Evolutionary conservation across 2,329 filamentous ascomycete species (phyloP).

Genomic region (Sodiomyces alkalinus): DNA sequence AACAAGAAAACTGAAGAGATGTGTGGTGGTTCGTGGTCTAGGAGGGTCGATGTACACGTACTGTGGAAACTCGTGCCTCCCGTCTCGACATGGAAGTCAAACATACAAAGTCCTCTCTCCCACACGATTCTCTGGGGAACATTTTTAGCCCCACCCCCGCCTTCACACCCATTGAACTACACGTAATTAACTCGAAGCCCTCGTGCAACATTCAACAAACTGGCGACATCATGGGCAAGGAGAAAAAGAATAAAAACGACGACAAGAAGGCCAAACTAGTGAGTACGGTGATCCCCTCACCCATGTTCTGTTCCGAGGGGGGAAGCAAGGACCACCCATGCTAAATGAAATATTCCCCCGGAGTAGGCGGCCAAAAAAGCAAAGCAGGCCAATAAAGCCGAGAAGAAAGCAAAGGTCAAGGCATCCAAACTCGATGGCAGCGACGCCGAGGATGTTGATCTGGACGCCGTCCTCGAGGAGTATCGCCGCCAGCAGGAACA

Average conservation of each 20-base stretch:
- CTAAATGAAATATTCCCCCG: constrained; percentile 3
- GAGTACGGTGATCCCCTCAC: constrained; percentile 6
- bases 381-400: constrained; percentile 80
- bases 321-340: neutral
- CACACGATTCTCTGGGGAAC: too few relatives aligned
- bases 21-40: too few relatives aligned
- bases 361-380: constrained; percentile 44
- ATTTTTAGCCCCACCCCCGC: too few relatives aligned
- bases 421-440: constrained; percentile 61
- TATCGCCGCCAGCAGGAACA: constrained; percentile 88
- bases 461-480: constrained; percentile 84
- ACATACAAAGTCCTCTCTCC: too few relatives aligned
- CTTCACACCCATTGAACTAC: too few relatives aligned
- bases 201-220: too few relatives aligned
- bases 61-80: too few relatives aligned
- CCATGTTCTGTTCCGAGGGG: neutral
- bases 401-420: constrained; percentile 67
- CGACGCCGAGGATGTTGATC: constrained; percentile 81
- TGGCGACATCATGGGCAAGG: constrained; percentile 28
- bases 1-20: too few relatives aligned
- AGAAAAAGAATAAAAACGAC: constrained; percentile 30
- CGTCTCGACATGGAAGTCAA: too few relatives aligned
- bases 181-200: constrained; percentile 3
- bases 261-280: constrained; percentile 37
- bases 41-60: too few relatives aligned